Conservation (phyloP, 2,329 filamentous ascomycete species). For the Pseudocercospora musae region DNA sequence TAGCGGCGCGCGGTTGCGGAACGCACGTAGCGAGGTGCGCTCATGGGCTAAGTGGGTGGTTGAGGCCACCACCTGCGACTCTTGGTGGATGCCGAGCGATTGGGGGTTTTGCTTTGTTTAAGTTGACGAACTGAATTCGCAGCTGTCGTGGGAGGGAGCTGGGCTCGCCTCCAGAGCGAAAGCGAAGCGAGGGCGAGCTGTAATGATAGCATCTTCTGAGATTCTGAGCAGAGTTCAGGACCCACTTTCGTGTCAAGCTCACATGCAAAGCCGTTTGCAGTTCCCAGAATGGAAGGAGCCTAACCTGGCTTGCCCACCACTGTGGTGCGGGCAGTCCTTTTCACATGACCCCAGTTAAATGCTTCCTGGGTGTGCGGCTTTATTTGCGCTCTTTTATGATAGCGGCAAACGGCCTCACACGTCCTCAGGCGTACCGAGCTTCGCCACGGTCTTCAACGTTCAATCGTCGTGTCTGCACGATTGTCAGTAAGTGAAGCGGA, state of each 20-base stretch:
- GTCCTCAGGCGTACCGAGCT: neutral
- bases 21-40: neutral
- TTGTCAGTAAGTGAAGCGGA: neutral
- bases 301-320: neutral
- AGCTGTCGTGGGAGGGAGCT: neutral
- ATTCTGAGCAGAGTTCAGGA: neutral
- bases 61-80: neutral
- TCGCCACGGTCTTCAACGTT: neutral
- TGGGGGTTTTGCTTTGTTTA: neutral
- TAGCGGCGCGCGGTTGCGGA: neutral
- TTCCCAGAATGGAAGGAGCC: neutral
- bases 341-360: neutral
- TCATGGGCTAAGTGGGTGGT: neutral
- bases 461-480: neutral
- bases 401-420: neutral
- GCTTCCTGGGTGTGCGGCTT: neutral
- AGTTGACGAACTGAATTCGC: neutral
- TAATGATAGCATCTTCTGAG: neutral
- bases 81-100: neutral
- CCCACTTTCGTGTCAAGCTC: neutral
- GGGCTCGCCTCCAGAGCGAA: neutral
- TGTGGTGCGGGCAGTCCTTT: neutral
- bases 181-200: neutral
- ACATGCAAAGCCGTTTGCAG: neutral
- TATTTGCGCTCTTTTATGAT: neutral